Percentiles rank a stretch among this genome's conserved stretches.
phyloP scores from a whole-genome alignment of 2,329 filamentous ascomycete species.

The Xylaria sp. region DNA sequence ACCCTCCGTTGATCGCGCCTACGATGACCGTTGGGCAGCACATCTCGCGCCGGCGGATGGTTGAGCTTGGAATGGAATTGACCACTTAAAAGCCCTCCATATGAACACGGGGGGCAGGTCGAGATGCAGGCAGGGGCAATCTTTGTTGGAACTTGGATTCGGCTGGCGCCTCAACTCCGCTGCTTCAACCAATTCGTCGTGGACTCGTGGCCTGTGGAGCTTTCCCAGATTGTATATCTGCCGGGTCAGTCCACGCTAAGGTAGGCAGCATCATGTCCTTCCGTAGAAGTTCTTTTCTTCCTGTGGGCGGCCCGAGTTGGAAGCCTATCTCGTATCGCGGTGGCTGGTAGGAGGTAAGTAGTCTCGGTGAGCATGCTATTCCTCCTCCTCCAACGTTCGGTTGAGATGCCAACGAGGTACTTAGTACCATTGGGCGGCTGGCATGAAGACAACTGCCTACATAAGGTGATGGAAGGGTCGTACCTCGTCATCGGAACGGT shows the following conservation, averaged over 20 bases:
- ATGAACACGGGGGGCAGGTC: not conserved
- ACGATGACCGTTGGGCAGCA: constrained; percentile 22
- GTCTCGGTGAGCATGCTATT: too few species aligned
- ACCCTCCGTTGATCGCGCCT: constrained; percentile 24
- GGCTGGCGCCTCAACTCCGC: constrained; percentile 2
- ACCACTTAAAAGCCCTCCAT: constrained; percentile 4
- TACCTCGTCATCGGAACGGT: too few species aligned
- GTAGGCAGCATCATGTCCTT: constrained; percentile 1
- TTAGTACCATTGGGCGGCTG: too few species aligned
- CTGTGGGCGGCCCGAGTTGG: constrained; percentile 26
- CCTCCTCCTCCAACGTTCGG: too few species aligned
- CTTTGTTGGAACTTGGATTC: not conserved
- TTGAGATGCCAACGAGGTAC: too few species aligned
- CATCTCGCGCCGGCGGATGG: constrained; percentile 5
- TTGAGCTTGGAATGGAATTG: not conserved
- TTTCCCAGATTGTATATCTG: constrained; percentile 9
- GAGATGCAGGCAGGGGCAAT: too few species aligned
- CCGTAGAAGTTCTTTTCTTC: constrained; percentile 23
- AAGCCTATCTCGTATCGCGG: constrained; percentile 8
- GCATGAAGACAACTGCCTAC: too few species aligned
- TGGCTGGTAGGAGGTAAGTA: not conserved
- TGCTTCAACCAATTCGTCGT: constrained; percentile 8
- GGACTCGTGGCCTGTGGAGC: not conserved
- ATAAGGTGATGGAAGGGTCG: too few species aligned
- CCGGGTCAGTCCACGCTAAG: constrained; percentile 1